Percentiles rank a stretch among this genome's conserved stretches.
phyloP scores from a whole-genome alignment of 805 yeast species.

The Candida sonorensis region DNA sequence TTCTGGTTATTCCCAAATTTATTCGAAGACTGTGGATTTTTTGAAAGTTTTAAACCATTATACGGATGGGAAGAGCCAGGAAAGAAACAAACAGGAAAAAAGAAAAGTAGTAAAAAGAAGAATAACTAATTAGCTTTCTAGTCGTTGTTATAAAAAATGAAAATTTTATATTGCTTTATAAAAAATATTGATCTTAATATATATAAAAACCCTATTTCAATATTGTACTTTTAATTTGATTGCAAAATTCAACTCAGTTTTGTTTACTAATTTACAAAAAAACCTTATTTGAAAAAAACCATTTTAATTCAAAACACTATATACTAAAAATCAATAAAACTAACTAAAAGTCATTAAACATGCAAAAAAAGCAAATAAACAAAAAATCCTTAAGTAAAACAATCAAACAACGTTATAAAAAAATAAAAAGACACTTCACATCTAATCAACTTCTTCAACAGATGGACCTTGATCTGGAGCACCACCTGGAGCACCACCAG shows the following conservation, averaged over 20 bases:
- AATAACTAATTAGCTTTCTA: no score
- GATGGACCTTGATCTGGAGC: conserved; percentile 72
- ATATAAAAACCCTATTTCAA: no score
- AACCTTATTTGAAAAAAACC: no score
- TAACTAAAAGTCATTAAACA: not conserved
- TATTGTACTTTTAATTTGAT: not conserved
- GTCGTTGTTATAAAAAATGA: no score
- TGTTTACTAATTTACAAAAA: not conserved
- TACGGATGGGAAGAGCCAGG: conserved; percentile 63
- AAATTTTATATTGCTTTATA: no score
- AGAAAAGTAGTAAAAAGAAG: conserved; percentile 1
- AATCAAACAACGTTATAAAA: not conserved
- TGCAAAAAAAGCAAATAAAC: not conserved
- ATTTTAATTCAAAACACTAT: no score
- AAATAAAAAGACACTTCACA: conserved; percentile 1
- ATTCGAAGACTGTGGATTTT: conserved; percentile 90
- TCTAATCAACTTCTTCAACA: conserved; percentile 74
- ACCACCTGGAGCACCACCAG: conserved; percentile 40
- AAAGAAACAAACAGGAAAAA: conserved; percentile 10
- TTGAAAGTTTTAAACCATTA: conserved; percentile 87
- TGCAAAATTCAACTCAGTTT: not conserved
- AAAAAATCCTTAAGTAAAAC: conserved; percentile 1
- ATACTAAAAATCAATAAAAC: not conserved
- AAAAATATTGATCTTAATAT: no score
- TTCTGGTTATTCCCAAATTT: conserved; percentile 95